Conservation (phyloP, 495 filamentous ascomycete genomes). For the Staphylotrichum tortipilum region DNA sequence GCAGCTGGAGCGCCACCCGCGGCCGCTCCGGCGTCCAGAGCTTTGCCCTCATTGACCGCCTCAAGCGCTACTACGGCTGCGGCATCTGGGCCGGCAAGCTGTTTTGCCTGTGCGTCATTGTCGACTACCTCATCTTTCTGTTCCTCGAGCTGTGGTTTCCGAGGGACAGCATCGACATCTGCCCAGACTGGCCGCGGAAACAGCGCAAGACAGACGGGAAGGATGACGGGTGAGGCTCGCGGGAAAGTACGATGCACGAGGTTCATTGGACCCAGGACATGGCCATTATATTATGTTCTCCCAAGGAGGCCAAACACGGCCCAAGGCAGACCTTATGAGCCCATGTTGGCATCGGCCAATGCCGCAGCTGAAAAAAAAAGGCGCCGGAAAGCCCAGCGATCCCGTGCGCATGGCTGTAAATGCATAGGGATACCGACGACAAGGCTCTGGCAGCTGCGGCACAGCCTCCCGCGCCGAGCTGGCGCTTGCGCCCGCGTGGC, state of each 20-base stretch:
- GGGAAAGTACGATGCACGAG: no score
- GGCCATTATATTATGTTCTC: no score
- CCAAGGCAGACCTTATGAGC: no score
- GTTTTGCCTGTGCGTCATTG: slow-evolving; percentile 87
- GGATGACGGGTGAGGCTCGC: neutral
- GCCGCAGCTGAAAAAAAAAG: no score
- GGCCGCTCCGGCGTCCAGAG: slow-evolving; percentile 68
- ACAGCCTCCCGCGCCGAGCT: no score
- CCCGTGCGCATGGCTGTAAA: no score
- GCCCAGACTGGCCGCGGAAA: slow-evolving; percentile 86
- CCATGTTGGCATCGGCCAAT: no score
- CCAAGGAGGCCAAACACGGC: no score
- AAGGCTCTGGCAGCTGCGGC: no score
- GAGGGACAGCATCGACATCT: slow-evolving; percentile 74
- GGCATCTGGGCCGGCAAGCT: slow-evolving; percentile 99
- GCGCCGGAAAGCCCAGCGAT: no score
- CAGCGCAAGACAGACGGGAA: slow-evolving; percentile 10
- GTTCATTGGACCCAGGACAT: neutral
- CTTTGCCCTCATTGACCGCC: slow-evolving; percentile 84
- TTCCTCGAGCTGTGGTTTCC: slow-evolving; percentile 83
- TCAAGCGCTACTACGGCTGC: slow-evolving; percentile 97
- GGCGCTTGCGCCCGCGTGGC: no score
- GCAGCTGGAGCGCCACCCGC: slow-evolving; percentile 62
- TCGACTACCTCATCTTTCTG: slow-evolving; percentile 84
- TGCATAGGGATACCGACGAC: no score